Conservation (phyloP, 257 asterid genomes). For the Craterostigma plantagineum region DNA sequence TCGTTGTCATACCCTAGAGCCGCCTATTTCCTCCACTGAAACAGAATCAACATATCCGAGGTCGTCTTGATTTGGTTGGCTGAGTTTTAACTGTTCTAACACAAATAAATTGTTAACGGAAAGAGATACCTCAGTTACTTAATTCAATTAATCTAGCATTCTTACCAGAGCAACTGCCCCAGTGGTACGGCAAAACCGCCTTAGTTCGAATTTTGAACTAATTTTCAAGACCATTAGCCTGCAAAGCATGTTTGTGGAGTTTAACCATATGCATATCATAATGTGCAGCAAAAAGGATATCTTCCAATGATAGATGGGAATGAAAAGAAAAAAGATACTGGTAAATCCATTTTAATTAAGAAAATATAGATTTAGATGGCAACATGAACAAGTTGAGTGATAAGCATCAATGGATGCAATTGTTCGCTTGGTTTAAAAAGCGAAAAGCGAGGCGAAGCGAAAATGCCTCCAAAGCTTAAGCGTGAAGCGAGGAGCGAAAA, state of each 20-base stretch:
- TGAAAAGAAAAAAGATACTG: no score
- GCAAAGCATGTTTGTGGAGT: conserved; percentile 9
- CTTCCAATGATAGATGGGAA: not conserved
- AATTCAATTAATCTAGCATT: conserved; percentile 5
- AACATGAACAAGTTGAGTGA: no score
- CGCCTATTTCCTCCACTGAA: conserved; percentile 97
- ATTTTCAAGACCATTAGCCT: conserved; percentile 91
- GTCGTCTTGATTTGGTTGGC: conserved; percentile 79
- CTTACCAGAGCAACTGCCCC: conserved; percentile 87
- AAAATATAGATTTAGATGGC: no score
- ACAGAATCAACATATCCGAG: conserved; percentile 90
- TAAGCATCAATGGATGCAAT: no score
- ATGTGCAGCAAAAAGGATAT: not conserved
- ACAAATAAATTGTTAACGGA: conserved; percentile 15
- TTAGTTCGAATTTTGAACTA: conserved; percentile 89
- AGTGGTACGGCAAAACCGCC: conserved; percentile 90
- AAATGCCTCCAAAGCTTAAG: no score
- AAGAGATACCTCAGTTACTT: conserved; percentile 2
- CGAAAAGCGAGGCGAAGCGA: no score
- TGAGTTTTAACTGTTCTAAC: conserved; percentile 59
- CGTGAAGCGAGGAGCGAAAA: no score
- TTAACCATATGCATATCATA: conserved; percentile 5
- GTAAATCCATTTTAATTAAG: no score
- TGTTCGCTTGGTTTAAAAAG: no score
- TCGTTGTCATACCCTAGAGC: conserved; percentile 63